Base-by-base conservation (phyloP, 345 rosid species). In the Lepidium sativum region DNA sequence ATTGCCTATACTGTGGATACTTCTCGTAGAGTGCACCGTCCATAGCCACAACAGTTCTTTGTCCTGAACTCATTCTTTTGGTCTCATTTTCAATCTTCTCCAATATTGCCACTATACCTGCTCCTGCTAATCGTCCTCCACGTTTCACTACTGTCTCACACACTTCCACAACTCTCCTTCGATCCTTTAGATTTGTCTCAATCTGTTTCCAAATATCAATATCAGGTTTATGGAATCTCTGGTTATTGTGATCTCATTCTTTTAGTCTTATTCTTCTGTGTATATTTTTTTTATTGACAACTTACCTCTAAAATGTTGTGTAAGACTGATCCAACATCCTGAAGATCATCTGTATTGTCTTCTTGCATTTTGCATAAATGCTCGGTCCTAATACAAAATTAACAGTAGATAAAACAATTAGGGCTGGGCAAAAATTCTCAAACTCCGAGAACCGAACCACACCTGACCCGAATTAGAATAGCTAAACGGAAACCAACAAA, bases 61-160 rank as follows among this genome's bases (percentile, higher is more conserved):
- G 81, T 14, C 88, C 81, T 0, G 77, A 82, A 32, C 81, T 62
- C 14, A 74, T 40, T 23, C 89, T 86, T 63, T 80, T 72, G 0
- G 95, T 78, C 17, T 85, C 95, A 37, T 73, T 77, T 65, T 81
- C 98, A 76, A 86, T 79, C 83, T 89, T 91, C 63, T 86, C 84
- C 45, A 88, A 80, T 60, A 88, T 76, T 31, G 95, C 87, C 1
- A 86, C 98, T n/a, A 92, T 82, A 39, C 98, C 95, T 5, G 95
- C 96, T 35, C 96, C 95, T 0, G 96, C 95, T 72, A 92, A 69
- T 35, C 92, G 80, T 2, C 92, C 91, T 29, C 87, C 92, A 17
- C 95, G 81, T 75, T 73, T 82, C 53, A 82, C 86, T 11, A 91
- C 76, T 6, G 90, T 65, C 55, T 86, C 88, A 15, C 95, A 89